These are phyloP conservation scores for Gnomoniopsis sp. DNA, from an alignment of 2,329 filamentous ascomycete species.

Conservation along the genomic window DNA sequence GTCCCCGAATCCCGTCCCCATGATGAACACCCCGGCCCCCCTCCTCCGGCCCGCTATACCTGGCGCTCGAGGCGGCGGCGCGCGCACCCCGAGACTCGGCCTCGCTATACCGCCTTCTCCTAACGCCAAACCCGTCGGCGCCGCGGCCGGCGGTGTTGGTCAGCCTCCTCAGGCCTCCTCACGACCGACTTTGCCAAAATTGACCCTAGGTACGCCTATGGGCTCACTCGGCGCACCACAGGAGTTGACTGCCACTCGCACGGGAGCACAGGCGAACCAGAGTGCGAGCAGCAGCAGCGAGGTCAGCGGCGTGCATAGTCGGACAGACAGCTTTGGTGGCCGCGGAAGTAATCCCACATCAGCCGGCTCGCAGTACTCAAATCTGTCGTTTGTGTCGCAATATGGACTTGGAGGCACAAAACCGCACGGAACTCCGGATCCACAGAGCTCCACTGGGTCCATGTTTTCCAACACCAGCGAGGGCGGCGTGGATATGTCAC, in stretches of 20 bases:
- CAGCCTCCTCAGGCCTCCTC: constrained; percentile 33
- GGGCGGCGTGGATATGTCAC: constrained; percentile 72
- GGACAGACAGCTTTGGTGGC: constrained; percentile 80
- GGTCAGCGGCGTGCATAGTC: constrained; percentile 72
- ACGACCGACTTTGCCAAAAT: constrained; percentile 69
- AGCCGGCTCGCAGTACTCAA: constrained; percentile 83
- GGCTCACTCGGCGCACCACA: constrained; percentile 72
- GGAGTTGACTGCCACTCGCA: constrained; percentile 54
- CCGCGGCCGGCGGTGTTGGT: constrained; percentile 29
- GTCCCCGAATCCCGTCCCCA: constrained; percentile 40
- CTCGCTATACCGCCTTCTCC: constrained; percentile 88
- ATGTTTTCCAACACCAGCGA: constrained; percentile 80
- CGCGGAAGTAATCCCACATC: constrained; percentile 78
- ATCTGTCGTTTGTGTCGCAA: constrained; percentile 73
- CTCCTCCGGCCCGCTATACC: constrained; percentile 81
- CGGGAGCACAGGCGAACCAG: constrained; percentile 53
- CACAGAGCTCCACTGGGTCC: constrained; percentile 82
- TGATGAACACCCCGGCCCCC: constrained; percentile 69
- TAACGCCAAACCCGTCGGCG: constrained; percentile 71
- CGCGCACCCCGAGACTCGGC: constrained; percentile 72
- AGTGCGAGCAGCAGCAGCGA: constrained; percentile 78
- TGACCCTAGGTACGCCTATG: constrained; percentile 86
- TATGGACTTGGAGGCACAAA: constrained; percentile 65
- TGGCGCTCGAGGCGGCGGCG: constrained; percentile 59
- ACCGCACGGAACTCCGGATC: constrained; percentile 71